Percentiles rank a stretch among this genome's conserved stretches.
Conservation (phyloP, 805 yeast species). For the Kregervanrija pseudodelftensis region DNA sequence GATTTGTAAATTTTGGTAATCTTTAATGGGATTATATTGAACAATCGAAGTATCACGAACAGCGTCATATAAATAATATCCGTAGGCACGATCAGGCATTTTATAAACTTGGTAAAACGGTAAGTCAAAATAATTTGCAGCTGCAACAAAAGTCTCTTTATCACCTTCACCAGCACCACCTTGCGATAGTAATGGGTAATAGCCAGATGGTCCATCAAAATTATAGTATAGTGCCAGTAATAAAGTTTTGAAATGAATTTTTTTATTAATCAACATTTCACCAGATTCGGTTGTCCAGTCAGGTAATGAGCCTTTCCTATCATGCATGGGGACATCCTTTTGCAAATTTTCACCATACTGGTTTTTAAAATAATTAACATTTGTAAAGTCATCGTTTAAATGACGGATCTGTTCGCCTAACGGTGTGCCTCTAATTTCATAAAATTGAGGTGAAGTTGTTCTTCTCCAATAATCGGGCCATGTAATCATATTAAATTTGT, state of each 20-base stretch:
- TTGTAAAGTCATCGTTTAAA: constrained; percentile 19
- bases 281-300: constrained; percentile 62
- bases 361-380: constrained; percentile 11
- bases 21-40: constrained; percentile 17
- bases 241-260: constrained; percentile 45
- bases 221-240: constrained; percentile 54
- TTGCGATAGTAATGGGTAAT: constrained; percentile 50
- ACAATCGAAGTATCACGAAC: constrained; percentile 14
- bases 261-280: constrained; percentile 51
- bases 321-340: constrained; percentile 40
- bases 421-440: constrained; percentile 43
- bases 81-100: constrained; percentile 11
- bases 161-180: constrained; percentile 75
- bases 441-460: constrained; percentile 52
- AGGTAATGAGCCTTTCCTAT: constrained; percentile 52
- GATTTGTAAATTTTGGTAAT: constrained; percentile 12
- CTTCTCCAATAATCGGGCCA: constrained; percentile 77
- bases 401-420: constrained; percentile 32
- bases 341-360: constrained; percentile 16
- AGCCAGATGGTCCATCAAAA: constrained; percentile 51
- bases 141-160: constrained; percentile 70
- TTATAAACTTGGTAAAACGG: constrained; percentile 47
- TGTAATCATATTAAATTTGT: constrained; percentile 40
- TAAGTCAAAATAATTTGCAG: constrained; percentile 45
- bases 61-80: constrained; percentile 9